These are phyloP conservation scores for Ustilago nuda DNA, from an alignment of 1,284 basidiomycete species.

Conservation along the genomic window DNA sequence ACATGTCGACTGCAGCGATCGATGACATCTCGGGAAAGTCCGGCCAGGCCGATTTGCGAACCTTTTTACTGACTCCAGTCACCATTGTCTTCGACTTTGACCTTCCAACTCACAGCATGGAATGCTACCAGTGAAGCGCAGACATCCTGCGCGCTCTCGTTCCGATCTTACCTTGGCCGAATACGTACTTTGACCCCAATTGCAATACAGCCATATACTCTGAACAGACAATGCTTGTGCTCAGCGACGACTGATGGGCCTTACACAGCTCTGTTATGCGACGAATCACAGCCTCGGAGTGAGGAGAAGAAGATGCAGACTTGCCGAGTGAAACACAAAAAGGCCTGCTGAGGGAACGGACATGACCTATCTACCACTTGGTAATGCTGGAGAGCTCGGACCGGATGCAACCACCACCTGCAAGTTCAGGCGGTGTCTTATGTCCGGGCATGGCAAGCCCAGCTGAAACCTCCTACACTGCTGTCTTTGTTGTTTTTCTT, in stretches of 20 bases:
- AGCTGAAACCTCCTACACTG: too few relatives aligned
- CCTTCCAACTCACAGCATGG: slow-evolving; percentile 4
- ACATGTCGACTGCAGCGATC: not conserved
- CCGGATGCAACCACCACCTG: not conserved
- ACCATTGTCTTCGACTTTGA: not conserved
- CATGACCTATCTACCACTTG: too few relatives aligned
- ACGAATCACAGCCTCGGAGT: not conserved
- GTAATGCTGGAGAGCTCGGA: not conserved
- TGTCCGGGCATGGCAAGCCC: not conserved
- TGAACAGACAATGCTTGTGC: not conserved
- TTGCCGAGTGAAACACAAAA: too few relatives aligned
- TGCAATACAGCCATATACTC: not conserved
- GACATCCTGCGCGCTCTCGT: not conserved
- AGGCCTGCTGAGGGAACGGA: too few relatives aligned
- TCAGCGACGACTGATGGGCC: not conserved
- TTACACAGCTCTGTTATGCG: not conserved
- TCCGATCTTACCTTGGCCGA: not conserved
- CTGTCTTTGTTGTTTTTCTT: not conserved
- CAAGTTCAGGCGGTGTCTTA: not conserved
- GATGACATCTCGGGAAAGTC: too few relatives aligned
- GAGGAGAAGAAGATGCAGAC: not conserved
- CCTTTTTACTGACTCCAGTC: not conserved
- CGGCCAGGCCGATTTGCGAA: not conserved
- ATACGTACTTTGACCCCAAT: not conserved
- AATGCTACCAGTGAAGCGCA: slow-evolving; percentile 19